A percentile compares a stretch with the other conserved stretches of the same genome.
Evolutionary conservation across 78 protist species (phyloP).

Genomic region (Emiliania huxleyi): DNA sequence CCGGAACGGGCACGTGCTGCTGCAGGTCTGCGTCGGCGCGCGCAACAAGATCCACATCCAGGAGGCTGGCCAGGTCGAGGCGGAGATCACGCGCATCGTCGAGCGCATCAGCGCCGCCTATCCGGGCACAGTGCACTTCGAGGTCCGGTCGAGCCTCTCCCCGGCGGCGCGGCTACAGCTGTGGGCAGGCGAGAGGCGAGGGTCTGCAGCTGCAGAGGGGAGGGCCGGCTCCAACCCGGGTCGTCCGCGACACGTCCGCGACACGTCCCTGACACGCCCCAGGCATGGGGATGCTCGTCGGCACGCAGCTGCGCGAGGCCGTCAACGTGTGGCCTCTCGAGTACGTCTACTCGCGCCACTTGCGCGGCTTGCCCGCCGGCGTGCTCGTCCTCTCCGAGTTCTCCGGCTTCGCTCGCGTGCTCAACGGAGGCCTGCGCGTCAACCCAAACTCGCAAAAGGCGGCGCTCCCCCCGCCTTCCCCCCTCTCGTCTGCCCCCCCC

Average conservation of each 20-base stretch:
- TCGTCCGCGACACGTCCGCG: no score
- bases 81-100: background rate
- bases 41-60: background rate
- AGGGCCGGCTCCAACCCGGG: no score
- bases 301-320: slow-evolving; percentile 85
- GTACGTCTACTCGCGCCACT: slow-evolving; percentile 48
- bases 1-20: slow-evolving; percentile 62
- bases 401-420: background rate
- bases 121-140: background rate
- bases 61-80: background rate
- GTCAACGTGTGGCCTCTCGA: slow-evolving; percentile 85
- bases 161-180: background rate
- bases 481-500: background rate
- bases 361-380: background rate
- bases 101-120: background rate
- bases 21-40: slow-evolving; percentile 51
- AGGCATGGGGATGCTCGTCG: slow-evolving; percentile 66
- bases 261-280: no score
- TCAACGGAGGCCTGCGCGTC: background rate
- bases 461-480: background rate
- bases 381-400: background rate
- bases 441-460: background rate
- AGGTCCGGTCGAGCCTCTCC: background rate
- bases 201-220: no score
- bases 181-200: no score